Conservation (phyloP, 164 flowering plant genomes). For the Sextonia rubra region DNA sequence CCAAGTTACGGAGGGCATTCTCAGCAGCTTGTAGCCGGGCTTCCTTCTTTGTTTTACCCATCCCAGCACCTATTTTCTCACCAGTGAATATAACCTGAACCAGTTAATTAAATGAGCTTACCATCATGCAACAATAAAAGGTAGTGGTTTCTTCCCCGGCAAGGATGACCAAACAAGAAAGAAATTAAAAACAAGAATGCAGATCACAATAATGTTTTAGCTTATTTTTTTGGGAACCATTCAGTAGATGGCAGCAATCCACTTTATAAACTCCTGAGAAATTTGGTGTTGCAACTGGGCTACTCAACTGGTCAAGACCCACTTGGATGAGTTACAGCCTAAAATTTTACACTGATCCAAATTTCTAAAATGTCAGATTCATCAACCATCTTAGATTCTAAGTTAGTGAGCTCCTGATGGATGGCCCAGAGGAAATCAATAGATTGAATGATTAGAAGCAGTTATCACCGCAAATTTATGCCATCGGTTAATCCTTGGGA, state of each 20-base stretch:
- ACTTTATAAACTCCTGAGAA: not conserved
- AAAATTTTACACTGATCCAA: not conserved
- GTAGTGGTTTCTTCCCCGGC: not conserved
- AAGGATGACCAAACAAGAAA: not conserved
- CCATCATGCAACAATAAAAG: not conserved
- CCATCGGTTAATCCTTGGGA: too few relatives aligned
- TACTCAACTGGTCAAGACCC: not conserved
- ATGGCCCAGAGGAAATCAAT: not conserved
- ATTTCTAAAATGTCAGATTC: not conserved
- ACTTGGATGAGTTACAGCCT: not conserved
- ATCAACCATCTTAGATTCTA: not conserved
- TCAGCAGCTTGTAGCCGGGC: slow-evolving; percentile 95
- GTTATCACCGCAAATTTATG: too few relatives aligned
- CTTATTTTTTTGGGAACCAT: not conserved
- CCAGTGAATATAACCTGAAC: slow-evolving; percentile 79
- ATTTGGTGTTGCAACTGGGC: not conserved
- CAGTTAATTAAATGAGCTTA: slow-evolving; percentile 5
- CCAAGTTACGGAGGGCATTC: slow-evolving; percentile 73
- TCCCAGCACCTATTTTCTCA: slow-evolving; percentile 85
- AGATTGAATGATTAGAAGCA: not conserved
- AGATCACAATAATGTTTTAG: not conserved
- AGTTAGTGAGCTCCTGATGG: not conserved
- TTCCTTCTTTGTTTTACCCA: slow-evolving; percentile 85
- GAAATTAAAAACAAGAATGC: not conserved
- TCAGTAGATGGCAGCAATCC: not conserved